Conservation (phyloP, 768 basidiomycete species). For the Phallus indusiatus region DNA sequence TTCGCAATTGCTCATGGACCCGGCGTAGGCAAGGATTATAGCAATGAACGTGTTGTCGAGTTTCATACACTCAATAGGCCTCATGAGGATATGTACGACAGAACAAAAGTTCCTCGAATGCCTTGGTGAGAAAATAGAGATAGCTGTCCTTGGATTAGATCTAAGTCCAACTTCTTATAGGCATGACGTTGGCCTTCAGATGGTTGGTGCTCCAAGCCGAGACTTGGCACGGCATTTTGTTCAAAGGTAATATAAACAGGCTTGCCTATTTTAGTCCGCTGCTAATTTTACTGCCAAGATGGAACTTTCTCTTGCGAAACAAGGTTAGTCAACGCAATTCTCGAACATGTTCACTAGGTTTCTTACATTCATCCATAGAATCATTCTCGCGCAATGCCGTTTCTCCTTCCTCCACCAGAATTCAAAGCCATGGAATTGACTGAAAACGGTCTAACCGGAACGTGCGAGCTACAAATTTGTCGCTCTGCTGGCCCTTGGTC, state of each 20-base stretch:
- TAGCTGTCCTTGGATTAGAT: neutral
- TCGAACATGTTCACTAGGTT: neutral
- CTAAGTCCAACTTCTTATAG: conserved; percentile 28
- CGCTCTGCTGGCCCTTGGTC: conserved; percentile 96
- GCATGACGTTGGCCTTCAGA: conserved; percentile 96
- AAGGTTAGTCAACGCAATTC: conserved; percentile 47
- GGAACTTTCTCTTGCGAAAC: conserved; percentile 90
- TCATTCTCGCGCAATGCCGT: conserved; percentile 86
- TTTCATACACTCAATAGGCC: conserved; percentile 84
- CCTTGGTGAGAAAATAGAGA: conserved; percentile 61
- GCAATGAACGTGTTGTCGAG: conserved; percentile 80
- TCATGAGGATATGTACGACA: conserved; percentile 92
- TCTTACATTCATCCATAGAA: conserved; percentile 41
- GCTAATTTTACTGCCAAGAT: conserved; percentile 36
- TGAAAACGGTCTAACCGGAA: conserved; percentile 79
- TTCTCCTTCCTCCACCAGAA: conserved; percentile 87
- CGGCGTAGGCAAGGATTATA: conserved; percentile 80
- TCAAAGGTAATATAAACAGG: conserved; percentile 49
- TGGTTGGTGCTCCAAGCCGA: conserved; percentile 92
- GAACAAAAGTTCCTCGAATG: conserved; percentile 84
- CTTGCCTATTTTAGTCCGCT: neutral
- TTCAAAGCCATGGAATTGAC: conserved; percentile 75
- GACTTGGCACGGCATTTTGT: conserved; percentile 93
- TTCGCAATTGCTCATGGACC: neutral
- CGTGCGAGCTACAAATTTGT: conserved; percentile 95